Conservation (phyloP, 495 filamentous ascomycete genomes). For the Penicillium turbatum region DNA sequence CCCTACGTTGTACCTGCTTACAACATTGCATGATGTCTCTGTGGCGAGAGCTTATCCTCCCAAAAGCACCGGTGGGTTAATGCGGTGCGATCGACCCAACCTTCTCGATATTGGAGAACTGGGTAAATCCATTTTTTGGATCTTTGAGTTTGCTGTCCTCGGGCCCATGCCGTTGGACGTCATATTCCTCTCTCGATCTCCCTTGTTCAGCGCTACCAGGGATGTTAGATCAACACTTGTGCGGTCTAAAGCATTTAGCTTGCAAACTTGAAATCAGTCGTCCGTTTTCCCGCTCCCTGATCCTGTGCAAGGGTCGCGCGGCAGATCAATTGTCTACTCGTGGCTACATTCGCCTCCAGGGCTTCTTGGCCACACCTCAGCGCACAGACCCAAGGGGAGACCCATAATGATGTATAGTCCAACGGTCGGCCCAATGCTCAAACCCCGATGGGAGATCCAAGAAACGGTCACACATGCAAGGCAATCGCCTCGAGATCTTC, state of each 20-base stretch:
- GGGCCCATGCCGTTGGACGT: constrained; percentile 10
- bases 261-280: not conserved
- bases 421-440: constrained; percentile 22
- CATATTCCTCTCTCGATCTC: constrained; percentile 3
- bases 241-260: not conserved
- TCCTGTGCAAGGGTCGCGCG: not conserved
- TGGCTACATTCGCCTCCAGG: not conserved
- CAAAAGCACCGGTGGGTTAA: not conserved
- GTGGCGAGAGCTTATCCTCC: not conserved
- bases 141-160: constrained; percentile 4
- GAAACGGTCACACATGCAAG: constrained; percentile 9
- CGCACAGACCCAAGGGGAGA: constrained; percentile 20
- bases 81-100: not conserved
- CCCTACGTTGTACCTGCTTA: not conserved
- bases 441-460: constrained; percentile 9
- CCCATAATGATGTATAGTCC: constrained; percentile 20
- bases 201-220: not conserved
- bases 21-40: not conserved
- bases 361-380: not conserved
- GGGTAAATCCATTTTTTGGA: constrained; percentile 1
- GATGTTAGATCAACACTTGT: not conserved
- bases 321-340: not conserved
- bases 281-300: not conserved
- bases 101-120: not conserved
- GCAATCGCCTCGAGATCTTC: constrained; percentile 23